Percentiles rank a stretch among this genome's conserved stretches.
Conservation (phyloP, 2,329 filamentous ascomycete species). For the Lecanicillium sp. region DNA sequence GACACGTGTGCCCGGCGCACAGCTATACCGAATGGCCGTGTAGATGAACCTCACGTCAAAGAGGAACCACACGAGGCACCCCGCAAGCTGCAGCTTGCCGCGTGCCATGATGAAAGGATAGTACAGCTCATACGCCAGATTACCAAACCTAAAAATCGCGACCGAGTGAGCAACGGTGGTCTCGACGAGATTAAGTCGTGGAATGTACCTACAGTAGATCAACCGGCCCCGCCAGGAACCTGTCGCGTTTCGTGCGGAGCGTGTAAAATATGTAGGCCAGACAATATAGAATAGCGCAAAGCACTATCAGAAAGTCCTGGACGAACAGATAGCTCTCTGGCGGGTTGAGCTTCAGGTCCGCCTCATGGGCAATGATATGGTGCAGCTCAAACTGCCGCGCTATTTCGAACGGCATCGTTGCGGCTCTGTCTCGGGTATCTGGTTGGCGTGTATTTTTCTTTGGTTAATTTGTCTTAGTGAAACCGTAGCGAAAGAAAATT, state of each 20-base stretch:
- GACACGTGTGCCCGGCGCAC: background rate
- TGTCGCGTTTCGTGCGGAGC: conserved; percentile 5
- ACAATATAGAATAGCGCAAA: conserved; percentile 5
- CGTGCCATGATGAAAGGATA: conserved; percentile 4
- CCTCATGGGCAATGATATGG: conserved; percentile 1
- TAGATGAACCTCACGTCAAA: conserved; percentile 5
- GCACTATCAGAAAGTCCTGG: conserved; percentile 7
- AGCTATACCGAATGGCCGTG: conserved; percentile 3
- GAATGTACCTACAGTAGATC: conserved; percentile 1
- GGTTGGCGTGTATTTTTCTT: too few relatives aligned
- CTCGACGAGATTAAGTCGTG: background rate
- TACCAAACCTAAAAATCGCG: conserved; percentile 5
- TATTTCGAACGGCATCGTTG: background rate
- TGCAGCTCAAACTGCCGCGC: background rate
- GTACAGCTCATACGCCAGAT: conserved; percentile 7
- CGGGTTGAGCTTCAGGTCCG: conserved; percentile 2
- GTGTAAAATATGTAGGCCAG: conserved; percentile 7
- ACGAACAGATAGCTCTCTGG: conserved; percentile 8
- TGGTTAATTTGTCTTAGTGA: too few relatives aligned
- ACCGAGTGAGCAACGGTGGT: background rate
- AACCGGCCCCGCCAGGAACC: conserved; percentile 6
- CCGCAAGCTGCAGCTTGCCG: background rate
- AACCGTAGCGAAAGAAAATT: too few relatives aligned
- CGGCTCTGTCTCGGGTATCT: too few relatives aligned
- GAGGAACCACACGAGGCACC: conserved; percentile 6